Evolutionary conservation across 805 yeast species (phyloP).

Genomic region (Wickerhamiella azymoides): DNA sequence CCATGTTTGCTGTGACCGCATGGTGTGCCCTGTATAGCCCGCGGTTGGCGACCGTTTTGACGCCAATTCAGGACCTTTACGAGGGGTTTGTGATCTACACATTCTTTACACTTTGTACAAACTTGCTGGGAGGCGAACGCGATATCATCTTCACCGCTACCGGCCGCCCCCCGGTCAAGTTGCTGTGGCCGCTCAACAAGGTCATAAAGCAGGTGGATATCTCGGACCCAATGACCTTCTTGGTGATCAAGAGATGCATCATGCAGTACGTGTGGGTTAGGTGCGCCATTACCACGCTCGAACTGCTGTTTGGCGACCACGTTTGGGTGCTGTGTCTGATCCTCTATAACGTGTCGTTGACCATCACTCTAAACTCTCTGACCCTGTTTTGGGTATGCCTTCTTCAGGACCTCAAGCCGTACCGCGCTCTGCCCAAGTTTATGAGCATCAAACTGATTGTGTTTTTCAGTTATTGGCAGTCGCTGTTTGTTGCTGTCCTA

Average conservation of each 20-base stretch:
- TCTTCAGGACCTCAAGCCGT: conserved; percentile 59
- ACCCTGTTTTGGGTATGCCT: conserved; percentile 90
- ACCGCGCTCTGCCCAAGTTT: conserved; percentile 85
- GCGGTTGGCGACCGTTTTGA: conserved; percentile 16
- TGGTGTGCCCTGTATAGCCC: conserved; percentile 37
- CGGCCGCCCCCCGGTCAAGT: conserved; percentile 57
- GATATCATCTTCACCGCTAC: conserved; percentile 58
- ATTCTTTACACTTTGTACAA: conserved; percentile 69
- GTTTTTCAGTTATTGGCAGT: conserved; percentile 98
- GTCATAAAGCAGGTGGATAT: conserved; percentile 53
- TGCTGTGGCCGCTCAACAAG: conserved; percentile 34
- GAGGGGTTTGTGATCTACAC: conserved; percentile 95
- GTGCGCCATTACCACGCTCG: conserved; percentile 47
- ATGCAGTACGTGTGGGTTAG: conserved; percentile 93
- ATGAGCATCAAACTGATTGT: conserved; percentile 85
- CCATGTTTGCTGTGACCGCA: conserved; percentile 64
- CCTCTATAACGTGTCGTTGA: conserved; percentile 65
- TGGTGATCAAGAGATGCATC: conserved; percentile 68
- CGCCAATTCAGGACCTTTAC: conserved; percentile 62
- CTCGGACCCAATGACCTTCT: conserved; percentile 69
- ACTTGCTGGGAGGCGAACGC: conserved; percentile 84
- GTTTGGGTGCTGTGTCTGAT: conserved; percentile 52
- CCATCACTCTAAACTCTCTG: conserved; percentile 66
- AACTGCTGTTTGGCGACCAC: conserved; percentile 6
- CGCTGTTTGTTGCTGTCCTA: conserved; percentile 38